Evolutionary conservation across 139 green algal genomes (phyloP).

Genomic region (Pycnococcus provasolii): DNA sequence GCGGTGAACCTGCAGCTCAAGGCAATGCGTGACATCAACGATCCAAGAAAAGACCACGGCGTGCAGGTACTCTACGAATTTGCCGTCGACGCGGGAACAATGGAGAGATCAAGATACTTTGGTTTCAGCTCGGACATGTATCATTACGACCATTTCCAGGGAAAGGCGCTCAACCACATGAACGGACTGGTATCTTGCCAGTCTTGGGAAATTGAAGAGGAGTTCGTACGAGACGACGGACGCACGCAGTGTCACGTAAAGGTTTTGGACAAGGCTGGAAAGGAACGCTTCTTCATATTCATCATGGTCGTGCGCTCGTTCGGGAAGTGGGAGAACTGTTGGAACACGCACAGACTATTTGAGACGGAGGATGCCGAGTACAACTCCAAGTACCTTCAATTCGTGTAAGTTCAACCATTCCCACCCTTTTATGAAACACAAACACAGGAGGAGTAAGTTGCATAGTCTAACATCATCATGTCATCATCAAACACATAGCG

Average conservation of each 20-base stretch:
- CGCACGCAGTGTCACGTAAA: constrained; percentile 11
- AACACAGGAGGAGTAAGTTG: no score
- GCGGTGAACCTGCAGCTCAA: constrained; percentile 25
- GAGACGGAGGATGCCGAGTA: neutral
- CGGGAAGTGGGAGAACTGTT: constrained; percentile 31
- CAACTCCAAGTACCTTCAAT: no score
- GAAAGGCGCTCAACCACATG: constrained; percentile 25
- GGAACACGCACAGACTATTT: constrained; percentile 23
- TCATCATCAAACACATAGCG: no score
- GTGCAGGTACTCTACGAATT: constrained; percentile 32
- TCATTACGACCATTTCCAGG: constrained; percentile 33
- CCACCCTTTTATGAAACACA: no score
- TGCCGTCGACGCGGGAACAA: constrained; percentile 17
- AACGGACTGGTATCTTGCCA: constrained; percentile 16
- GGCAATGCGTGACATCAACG: constrained; percentile 21
- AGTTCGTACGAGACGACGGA: constrained; percentile 1
- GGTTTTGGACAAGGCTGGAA: constrained; percentile 18
- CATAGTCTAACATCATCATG: no score
- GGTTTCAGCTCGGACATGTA: constrained; percentile 31
- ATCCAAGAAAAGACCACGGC: constrained; percentile 29
- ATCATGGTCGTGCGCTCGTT: constrained; percentile 34
- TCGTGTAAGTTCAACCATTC: no score
- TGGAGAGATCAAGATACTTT: constrained; percentile 30
- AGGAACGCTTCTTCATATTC: constrained; percentile 20
- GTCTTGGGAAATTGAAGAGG: constrained; percentile 16